These are phyloP conservation scores for Calonectria montana DNA, from an alignment of 2,329 filamentous ascomycete species.

Conservation along the genomic window DNA sequence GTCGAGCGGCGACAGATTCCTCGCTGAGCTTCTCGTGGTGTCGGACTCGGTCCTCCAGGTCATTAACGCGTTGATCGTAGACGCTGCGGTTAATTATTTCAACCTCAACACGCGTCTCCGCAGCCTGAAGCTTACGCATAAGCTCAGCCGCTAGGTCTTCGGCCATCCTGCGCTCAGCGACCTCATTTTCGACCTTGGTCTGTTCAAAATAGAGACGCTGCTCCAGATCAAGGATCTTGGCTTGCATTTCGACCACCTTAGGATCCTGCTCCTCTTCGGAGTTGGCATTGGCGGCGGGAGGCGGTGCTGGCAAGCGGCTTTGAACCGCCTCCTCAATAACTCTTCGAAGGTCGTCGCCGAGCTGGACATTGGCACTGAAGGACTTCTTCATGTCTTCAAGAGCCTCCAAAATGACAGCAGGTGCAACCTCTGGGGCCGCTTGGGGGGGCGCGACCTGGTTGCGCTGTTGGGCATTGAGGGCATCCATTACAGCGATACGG, in stretches of 20 bases:
- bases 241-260: slow-evolving; percentile 69
- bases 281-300: slow-evolving; percentile 60
- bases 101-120: slow-evolving; percentile 69
- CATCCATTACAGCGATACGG: slow-evolving; percentile 77
- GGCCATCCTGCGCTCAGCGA: slow-evolving; percentile 59
- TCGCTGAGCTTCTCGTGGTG: slow-evolving; percentile 73
- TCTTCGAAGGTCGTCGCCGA: slow-evolving; percentile 66
- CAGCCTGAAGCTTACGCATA: slow-evolving; percentile 64
- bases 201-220: slow-evolving; percentile 63
- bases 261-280: slow-evolving; percentile 63
- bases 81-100: slow-evolving; percentile 71
- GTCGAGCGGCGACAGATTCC: slow-evolving; percentile 70
- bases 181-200: slow-evolving; percentile 61
- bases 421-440: slow-evolving; percentile 29
- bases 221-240: slow-evolving; percentile 70
- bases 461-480: slow-evolving; percentile 69
- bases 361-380: slow-evolving; percentile 36
- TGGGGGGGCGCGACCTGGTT: slow-evolving; percentile 48
- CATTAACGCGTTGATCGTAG: slow-evolving; percentile 70
- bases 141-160: slow-evolving; percentile 67
- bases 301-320: slow-evolving; percentile 64
- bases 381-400: slow-evolving; percentile 72
- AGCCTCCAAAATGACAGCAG: slow-evolving; percentile 71
- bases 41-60: slow-evolving; percentile 76
- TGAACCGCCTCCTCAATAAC: slow-evolving; percentile 74